phyloP scores from a whole-genome alignment of 352 stramenopile genomes.

The Phytophthora tentaculata region DNA sequence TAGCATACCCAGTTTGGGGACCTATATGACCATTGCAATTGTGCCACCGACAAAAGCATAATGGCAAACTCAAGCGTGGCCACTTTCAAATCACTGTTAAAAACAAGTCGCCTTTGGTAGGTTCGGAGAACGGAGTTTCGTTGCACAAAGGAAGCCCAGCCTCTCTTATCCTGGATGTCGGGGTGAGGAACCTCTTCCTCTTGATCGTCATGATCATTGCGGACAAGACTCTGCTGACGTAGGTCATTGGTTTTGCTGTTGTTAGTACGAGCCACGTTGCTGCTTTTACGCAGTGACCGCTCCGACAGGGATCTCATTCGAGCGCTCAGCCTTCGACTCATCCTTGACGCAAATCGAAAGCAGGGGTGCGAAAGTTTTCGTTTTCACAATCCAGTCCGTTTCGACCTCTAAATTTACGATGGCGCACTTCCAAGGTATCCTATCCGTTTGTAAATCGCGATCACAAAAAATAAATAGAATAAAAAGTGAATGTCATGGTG shows the following conservation, averaged over 20 bases:
- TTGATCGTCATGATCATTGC: constrained; percentile 1
- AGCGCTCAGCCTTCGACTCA: constrained; percentile 3
- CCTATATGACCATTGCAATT: constrained; percentile 46
- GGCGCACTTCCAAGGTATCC: no score
- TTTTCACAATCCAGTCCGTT: neutral
- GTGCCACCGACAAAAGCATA: constrained; percentile 45
- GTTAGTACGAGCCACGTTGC: neutral
- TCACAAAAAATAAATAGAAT: no score
- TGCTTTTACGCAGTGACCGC: constrained; percentile 10
- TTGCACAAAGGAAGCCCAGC: constrained; percentile 35
- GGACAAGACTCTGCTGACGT: constrained; percentile 11
- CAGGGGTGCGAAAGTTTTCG: no score
- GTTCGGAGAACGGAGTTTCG: constrained; percentile 30
- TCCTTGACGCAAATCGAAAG: neutral
- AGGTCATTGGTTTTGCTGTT: constrained; percentile 18
- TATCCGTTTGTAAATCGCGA: no score
- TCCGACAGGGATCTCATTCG: constrained; percentile 12
- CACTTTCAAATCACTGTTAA: constrained; percentile 52
- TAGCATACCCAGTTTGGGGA: constrained; percentile 50
- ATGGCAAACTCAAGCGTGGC: constrained; percentile 51
- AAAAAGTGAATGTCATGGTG: no score
- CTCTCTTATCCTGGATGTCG: constrained; percentile 15
- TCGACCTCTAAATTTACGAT: constrained; percentile 23
- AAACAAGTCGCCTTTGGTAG: constrained; percentile 50
- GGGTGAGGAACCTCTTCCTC: constrained; percentile 13